Percentiles rank a stretch among this genome's conserved stretches.
Evolutionary conservation across 208 protist species (phyloP).

Genomic region (Crithidia acanthocephali): DNA sequence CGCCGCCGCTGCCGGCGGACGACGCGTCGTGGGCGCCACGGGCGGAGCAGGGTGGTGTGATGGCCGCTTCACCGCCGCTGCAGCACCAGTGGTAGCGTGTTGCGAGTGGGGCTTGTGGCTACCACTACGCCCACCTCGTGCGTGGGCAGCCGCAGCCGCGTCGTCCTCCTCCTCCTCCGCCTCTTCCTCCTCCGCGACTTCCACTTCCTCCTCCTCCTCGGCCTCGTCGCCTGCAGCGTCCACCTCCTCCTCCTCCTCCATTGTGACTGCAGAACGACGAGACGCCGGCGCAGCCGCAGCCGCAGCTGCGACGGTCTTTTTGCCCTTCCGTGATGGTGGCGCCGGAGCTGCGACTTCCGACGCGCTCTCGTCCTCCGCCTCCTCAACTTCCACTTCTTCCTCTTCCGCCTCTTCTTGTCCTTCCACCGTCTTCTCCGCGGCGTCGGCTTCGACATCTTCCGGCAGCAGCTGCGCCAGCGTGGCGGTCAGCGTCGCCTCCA

Average conservation of each 20-base stretch:
- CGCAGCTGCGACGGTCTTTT: conserved; percentile 1
- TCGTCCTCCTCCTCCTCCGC: conserved; percentile 33
- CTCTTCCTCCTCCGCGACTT: conserved; percentile 24
- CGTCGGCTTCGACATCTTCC: conserved; percentile 53
- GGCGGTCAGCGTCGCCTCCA: conserved; percentile 81
- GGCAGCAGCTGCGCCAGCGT: conserved; percentile 86
- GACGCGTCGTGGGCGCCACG: conserved; percentile 13
- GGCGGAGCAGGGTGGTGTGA: conserved; percentile 15
- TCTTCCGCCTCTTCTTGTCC: conserved; percentile 28
- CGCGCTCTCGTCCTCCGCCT: conserved; percentile 24
- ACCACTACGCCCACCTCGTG: too few species aligned
- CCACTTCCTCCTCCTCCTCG: neutral
- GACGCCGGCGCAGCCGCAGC: neutral
- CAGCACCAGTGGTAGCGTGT: neutral
- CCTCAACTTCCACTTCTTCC: conserved; percentile 10
- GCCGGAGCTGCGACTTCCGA: conserved; percentile 7
- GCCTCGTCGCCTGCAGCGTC: neutral
- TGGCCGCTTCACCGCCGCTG: neutral
- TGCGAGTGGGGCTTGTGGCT: neutral
- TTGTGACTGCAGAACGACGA: neutral
- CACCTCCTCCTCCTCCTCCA: neutral
- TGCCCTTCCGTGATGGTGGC: neutral
- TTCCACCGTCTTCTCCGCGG: conserved; percentile 1
- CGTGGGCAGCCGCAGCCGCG: neutral
- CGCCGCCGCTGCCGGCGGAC: conserved; percentile 1